Base-by-base conservation (phyloP, 345 rosid genomes). In the Citrus sp. region DNA sequence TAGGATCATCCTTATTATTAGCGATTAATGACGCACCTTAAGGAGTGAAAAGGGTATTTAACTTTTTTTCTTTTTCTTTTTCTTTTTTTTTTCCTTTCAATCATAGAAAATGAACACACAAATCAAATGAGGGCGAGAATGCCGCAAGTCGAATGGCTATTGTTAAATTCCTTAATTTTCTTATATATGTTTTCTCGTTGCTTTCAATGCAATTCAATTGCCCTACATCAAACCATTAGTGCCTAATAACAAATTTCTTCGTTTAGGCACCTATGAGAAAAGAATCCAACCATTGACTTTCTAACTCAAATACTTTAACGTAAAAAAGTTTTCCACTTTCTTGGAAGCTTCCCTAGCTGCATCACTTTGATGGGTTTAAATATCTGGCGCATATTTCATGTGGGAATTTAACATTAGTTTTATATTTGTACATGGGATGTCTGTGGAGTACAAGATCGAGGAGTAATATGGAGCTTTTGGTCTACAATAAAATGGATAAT, bases 401-500 rank as follows among this genome's bases (percentile, higher is more conserved):
- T 40, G 13, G 46, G 18, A 78, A 59, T 51, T 30, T 71, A 35
- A 37, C 25, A 68, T 24, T 38, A 56, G 46, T 8, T 77, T 12
- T 16, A 61, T 42, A 34, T 54, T 6, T 67, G 63, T 55, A 4
- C 25, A 28, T 30, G 64, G 64, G 2, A 40, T 42, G 70, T 2
- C 40, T 42, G 69, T 71, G 67, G 61, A 46, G 79, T 62, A 70
- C 73, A n/a, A 77, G 73, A 70, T 7, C 28, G 22, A 54, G 65
- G 74, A 60, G 58, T 82, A 27, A 70, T 75, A 19, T 54, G 21
- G 18, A 46, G 51, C 10, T 46, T 13, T 46, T 13, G 51, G 18
- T 46, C 51, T 46, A 74, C 24, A 3, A 49, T 8, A 24, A 28
- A 69, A 81, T 80, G 82, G 82, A 60, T 38, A 55, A 40, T 72